Evolutionary conservation across 1,284 basidiomycete species (phyloP).

Genomic region (Puccinia sorghi): DNA sequence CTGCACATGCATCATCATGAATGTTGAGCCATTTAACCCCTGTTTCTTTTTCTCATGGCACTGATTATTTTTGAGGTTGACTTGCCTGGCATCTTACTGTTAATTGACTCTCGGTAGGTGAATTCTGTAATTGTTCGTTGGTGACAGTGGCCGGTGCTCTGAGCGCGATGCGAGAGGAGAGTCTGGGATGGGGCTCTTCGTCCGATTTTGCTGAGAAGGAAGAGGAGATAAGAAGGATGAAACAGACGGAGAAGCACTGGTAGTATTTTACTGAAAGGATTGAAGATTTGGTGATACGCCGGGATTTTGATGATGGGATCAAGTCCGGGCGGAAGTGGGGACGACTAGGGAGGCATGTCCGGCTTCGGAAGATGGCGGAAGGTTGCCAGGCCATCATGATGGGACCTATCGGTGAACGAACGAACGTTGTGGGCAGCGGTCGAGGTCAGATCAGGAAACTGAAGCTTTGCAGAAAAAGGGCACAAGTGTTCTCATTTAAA

Average conservation of each 20-base stretch:
- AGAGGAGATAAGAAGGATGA: constrained; percentile 7
- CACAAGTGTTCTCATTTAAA: too few species aligned
- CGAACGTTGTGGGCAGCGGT: neutral
- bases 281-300: neutral
- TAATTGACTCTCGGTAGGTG: neutral
- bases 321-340: constrained; percentile 2
- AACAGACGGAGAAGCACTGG: constrained; percentile 5
- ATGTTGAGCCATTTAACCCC: neutral
- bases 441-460: neutral
- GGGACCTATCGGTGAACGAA: neutral
- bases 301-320: neutral
- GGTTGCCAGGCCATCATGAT: too few species aligned
- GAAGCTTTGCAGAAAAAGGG: neutral
- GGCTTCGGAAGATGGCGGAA: too few species aligned
- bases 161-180: neutral
- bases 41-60: neutral
- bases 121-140: neutral
- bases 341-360: too few species aligned
- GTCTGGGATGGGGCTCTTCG: constrained; percentile 6
- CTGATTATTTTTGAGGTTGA: neutral
- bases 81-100: neutral
- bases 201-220: neutral
- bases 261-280: constrained; percentile 5
- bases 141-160: neutral
- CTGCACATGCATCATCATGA: neutral